Percentiles rank a stretch among this genome's conserved stretches.
Conservation (phyloP, 2,329 filamentous ascomycete genomes). For the Aspergillus vadensis region DNA sequence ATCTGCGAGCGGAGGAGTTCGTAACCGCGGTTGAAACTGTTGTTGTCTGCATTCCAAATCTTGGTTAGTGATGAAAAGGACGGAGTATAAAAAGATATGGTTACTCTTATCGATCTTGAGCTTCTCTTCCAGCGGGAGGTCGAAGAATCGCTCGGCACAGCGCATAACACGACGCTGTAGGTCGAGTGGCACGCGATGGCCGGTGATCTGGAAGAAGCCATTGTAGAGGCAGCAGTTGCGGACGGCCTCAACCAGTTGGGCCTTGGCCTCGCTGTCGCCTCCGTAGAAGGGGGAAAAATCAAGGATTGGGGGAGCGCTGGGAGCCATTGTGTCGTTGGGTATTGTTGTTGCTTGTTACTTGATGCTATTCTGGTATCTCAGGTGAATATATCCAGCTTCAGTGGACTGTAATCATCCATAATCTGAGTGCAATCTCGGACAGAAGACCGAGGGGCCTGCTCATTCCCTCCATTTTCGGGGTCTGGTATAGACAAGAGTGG, state of each 20-base stretch:
- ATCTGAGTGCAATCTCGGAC: background rate
- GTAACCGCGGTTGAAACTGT: conserved; percentile 48
- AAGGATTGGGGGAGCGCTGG: conserved; percentile 36
- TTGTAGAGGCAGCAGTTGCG: conserved; percentile 32
- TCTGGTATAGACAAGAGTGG: conserved; percentile 11
- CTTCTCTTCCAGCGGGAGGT: conserved; percentile 46
- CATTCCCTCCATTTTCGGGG: background rate
- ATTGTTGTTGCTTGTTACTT: background rate
- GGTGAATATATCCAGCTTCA: background rate
- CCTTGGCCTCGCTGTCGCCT: conserved; percentile 30
- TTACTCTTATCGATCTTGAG: conserved; percentile 38
- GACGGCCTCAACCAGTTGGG: conserved; percentile 29
- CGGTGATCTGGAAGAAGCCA: conserved; percentile 52
- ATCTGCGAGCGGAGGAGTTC: conserved; percentile 47
- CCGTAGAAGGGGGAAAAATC: conserved; percentile 39
- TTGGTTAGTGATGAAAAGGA: background rate
- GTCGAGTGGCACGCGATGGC: conserved; percentile 42
- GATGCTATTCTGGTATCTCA: background rate
- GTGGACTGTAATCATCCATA: background rate
- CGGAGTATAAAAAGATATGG: background rate
- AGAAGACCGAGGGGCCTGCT: conserved; percentile 7
- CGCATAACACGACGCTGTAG: conserved; percentile 43
- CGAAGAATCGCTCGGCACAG: conserved; percentile 46
- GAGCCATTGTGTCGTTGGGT: conserved; percentile 21
- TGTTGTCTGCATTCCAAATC: conserved; percentile 30